Conservation (phyloP, 495 filamentous ascomycete species). For the Penicillium lividum region DNA sequence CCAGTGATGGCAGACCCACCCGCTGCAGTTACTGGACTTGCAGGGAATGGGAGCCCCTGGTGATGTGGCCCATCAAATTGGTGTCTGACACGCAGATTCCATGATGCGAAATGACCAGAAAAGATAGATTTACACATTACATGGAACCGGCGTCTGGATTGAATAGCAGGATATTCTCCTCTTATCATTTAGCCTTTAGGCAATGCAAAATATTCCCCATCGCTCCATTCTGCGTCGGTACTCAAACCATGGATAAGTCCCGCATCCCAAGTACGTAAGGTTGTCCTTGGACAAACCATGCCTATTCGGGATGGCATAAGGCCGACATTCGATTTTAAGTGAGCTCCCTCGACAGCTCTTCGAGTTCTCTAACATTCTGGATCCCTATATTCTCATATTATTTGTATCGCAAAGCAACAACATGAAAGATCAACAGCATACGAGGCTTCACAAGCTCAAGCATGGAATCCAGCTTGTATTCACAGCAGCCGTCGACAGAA, state of each 20-base stretch:
- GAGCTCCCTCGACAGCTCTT: background rate
- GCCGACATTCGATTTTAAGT: background rate
- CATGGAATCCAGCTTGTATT: background rate
- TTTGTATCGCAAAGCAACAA: background rate
- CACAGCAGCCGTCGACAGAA: conserved; percentile 2
- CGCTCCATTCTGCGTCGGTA: background rate
- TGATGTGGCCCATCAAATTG: background rate
- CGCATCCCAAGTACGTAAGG: background rate
- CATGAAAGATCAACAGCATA: background rate
- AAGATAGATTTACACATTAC: conserved; percentile 21
- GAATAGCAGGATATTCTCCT: background rate
- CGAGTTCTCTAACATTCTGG: no score
- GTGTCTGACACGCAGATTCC: conserved; percentile 4
- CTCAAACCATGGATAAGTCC: background rate
- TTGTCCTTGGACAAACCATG: background rate
- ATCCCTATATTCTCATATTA: no score
- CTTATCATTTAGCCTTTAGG: background rate
- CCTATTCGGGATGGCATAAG: background rate
- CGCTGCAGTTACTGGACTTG: conserved; percentile 5
- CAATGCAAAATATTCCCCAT: background rate
- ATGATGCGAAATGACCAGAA: conserved; percentile 31
- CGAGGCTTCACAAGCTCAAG: background rate
- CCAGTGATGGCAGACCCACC: conserved; percentile 8
- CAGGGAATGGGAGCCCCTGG: conserved; percentile 27
- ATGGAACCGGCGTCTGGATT: conserved; percentile 18